Base-by-base conservation (phyloP, 768 basidiomycete genomes). In the Cystobasidium ongulense region DNA sequence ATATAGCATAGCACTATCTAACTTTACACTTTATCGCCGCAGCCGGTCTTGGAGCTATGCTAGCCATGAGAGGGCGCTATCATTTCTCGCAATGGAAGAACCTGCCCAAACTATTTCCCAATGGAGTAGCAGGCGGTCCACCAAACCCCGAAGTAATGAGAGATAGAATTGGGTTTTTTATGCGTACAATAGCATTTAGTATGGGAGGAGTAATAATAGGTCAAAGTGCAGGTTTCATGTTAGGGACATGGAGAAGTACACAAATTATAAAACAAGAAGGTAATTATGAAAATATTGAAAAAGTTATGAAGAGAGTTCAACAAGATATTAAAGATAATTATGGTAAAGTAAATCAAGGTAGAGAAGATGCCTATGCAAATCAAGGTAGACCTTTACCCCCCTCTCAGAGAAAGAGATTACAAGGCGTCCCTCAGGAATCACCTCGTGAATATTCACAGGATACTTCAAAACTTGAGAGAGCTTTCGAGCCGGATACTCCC, bases 261-360 rank as follows among this genome's bases (percentile, higher is more conserved):
- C 33, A 57, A 31, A 71, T 71, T 52, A 54, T 71, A 23, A 36
- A 59, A 36, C 8, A 52, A 36, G 68, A 71, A 46, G 68, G 68
- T 2, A 71, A 71, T 54, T 57, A 57, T 43, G 68, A 71, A 35
- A 71, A 61, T 43, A 71, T 71, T 11, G 54, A 54, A 54, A 54
- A 59, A 35, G 68, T 71, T 23, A 71, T 71, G 68, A 54, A 59
- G 21, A 71, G 54, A 35, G 68, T 71, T 25, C 68, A 71, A 54
- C 33, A 71, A 35, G 68, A 71, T 59, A 31, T 71, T 35, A 59
- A 27, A 29, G 68, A 71, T n/a, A 41, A 59, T 50, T 67, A 67
- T 36, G 36, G 38, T 64, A 39, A 64, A 64, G 31, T 36, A 39
- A 64, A 46, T 36, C 38, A 64, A 64, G 63, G 27, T 10, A 3